A percentile compares a stretch with the other conserved stretches of the same genome.
These are phyloP conservation scores for Stephanodiscus minutulus DNA, from an alignment of 108 stramenopile species.

Conservation along the genomic window DNA sequence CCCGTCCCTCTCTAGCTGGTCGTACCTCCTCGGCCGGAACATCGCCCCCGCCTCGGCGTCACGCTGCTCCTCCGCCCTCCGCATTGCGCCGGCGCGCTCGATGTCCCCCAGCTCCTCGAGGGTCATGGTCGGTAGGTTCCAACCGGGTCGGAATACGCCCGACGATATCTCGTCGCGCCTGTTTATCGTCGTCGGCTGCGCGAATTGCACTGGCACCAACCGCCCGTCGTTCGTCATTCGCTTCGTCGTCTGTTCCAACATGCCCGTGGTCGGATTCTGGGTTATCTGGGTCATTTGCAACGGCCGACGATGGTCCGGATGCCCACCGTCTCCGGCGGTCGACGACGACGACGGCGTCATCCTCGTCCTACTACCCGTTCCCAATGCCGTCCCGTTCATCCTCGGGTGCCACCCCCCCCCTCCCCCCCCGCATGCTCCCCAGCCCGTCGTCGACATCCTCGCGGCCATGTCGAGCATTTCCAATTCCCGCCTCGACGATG, in stretches of 20 bases:
- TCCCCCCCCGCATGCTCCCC: too few relatives aligned
- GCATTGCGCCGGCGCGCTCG: conserved; percentile 83
- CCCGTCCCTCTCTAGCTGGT: conserved; percentile 88
- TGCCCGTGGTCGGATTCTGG: conserved; percentile 67
- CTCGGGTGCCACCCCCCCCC: neutral
- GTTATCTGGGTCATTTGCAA: conserved; percentile 83
- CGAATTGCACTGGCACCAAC: conserved; percentile 2
- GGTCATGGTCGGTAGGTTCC: conserved; percentile 96
- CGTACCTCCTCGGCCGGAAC: conserved; percentile 73
- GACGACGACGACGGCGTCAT: neutral
- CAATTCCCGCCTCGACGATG: conserved; percentile 53
- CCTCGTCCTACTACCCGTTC: neutral
- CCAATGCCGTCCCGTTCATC: neutral
- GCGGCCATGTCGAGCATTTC: conserved; percentile 77
- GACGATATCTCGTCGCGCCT: conserved; percentile 74
- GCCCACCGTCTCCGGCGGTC: neutral
- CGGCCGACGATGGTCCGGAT: neutral
- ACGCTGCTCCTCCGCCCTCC: conserved; percentile 74
- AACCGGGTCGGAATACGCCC: conserved; percentile 91
- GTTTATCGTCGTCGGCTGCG: neutral
- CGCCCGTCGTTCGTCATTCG: conserved; percentile 67
- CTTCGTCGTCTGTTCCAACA: conserved; percentile 69
- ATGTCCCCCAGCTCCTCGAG: conserved; percentile 91
- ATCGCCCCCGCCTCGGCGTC: conserved; percentile 57
- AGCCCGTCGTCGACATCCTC: too few relatives aligned